Conservation (phyloP, 2,329 filamentous ascomycete species). For the Ceratocystis alfenasii region DNA sequence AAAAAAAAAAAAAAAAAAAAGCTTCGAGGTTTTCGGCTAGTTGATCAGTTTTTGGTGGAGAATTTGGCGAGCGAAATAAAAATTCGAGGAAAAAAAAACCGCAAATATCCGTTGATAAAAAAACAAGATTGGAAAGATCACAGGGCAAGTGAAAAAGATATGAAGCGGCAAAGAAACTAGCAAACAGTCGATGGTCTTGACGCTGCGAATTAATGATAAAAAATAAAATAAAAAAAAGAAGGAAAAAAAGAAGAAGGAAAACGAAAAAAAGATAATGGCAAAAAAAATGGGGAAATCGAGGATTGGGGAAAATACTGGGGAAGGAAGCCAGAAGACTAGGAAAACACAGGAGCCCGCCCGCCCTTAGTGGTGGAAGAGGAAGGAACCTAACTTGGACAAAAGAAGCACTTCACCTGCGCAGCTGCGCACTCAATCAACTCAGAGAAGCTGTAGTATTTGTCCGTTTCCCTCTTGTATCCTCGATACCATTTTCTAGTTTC, state of each 20-base stretch:
- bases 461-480: not conserved
- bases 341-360: not conserved
- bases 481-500: not conserved
- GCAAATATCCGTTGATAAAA: not conserved
- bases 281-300: slow-evolving; percentile 14
- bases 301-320: slow-evolving; percentile 13
- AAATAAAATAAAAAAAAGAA: slow-evolving; percentile 9
- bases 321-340: not conserved
- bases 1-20: not conserved
- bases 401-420: not conserved
- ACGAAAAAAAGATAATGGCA: not conserved
- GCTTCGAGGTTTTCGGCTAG: not conserved
- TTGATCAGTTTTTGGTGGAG: slow-evolving; percentile 11
- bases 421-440: not conserved
- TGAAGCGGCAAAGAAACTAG: too few species aligned
- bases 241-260: not conserved
- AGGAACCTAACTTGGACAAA: not conserved
- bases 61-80: slow-evolving; percentile 9
- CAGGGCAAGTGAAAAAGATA: not conserved
- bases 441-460: not conserved
- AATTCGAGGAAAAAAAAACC: not conserved
- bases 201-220: not conserved
- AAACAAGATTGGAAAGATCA: not conserved
- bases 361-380: not conserved
- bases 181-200: not conserved